A percentile compares a stretch with the other conserved stretches of the same genome.
Evolutionary conservation across 2,329 filamentous ascomycete species (phyloP).

Genomic region (Scytalidium lignicola): DNA sequence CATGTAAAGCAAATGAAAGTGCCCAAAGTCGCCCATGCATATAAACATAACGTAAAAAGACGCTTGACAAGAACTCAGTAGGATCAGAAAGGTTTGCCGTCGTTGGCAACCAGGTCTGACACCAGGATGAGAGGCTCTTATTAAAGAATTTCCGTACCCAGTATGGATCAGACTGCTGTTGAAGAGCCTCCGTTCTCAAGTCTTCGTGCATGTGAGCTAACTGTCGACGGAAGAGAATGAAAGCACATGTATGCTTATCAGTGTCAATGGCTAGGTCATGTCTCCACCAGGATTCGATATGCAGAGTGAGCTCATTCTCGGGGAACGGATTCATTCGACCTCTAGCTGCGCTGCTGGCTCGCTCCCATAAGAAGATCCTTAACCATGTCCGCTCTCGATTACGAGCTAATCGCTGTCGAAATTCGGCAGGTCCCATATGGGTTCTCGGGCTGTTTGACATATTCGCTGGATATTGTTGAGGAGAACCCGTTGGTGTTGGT

Average conservation of each 20-base stretch:
- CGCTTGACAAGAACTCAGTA: background rate
- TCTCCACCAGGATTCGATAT: constrained; percentile 24
- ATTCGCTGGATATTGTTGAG: too few species aligned
- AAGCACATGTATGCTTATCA: constrained; percentile 26
- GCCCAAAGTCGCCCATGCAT: constrained; percentile 25
- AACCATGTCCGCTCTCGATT: constrained; percentile 28
- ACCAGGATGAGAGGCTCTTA: constrained; percentile 18
- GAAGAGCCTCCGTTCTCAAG: background rate
- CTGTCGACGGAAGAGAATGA: constrained; percentile 19
- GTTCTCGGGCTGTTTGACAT: background rate
- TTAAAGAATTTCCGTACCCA: constrained; percentile 24
- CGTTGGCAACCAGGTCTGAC: constrained; percentile 16
- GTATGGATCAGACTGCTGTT: constrained; percentile 9
- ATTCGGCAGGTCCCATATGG: background rate
- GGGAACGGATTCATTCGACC: constrained; percentile 24
- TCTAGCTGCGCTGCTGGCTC: constrained; percentile 25
- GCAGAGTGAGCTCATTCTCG: constrained; percentile 21
- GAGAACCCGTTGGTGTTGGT: too few species aligned
- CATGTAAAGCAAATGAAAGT: constrained; percentile 21
- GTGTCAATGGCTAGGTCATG: constrained; percentile 24
- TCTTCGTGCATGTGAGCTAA: too few species aligned
- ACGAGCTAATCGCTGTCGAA: constrained; percentile 9
- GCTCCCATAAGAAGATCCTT: constrained; percentile 26
- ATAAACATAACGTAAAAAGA: constrained; percentile 23
- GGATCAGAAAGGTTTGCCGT: background rate